phyloP scores from a whole-genome alignment of 495 filamentous ascomycete species.

The Talaromyces stipitatus region DNA sequence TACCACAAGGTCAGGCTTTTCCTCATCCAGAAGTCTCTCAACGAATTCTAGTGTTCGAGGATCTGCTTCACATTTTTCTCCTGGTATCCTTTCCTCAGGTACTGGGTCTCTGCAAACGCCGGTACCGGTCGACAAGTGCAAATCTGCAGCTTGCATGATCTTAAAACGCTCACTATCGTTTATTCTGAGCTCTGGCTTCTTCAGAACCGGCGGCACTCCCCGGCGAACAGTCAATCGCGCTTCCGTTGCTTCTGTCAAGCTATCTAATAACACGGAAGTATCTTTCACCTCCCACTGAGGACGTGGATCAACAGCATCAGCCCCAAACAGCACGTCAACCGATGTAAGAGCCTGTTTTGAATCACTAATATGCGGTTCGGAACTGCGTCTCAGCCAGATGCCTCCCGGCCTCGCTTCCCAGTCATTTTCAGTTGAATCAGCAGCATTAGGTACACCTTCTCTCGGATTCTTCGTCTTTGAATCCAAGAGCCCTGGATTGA shows the following conservation, averaged over 20 bases:
- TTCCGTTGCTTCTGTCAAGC: slow-evolving; percentile 50
- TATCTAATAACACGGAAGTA: slow-evolving; percentile 59
- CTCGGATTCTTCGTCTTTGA: slow-evolving; percentile 25
- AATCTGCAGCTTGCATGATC: slow-evolving; percentile 87
- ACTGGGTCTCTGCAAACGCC: slow-evolving; percentile 78
- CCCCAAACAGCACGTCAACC: slow-evolving; percentile 86
- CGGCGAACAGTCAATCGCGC: slow-evolving; percentile 69
- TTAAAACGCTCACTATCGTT: slow-evolving; percentile 90
- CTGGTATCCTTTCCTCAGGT: slow-evolving; percentile 55
- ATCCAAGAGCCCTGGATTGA: slow-evolving; percentile 59
- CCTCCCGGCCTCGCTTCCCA: slow-evolving; percentile 81
- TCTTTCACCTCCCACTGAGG: slow-evolving; percentile 71
- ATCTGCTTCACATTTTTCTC: slow-evolving; percentile 82
- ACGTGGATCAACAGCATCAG: slow-evolving; percentile 86
- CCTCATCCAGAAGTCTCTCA: slow-evolving; percentile 70
- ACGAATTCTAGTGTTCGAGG: slow-evolving; percentile 88
- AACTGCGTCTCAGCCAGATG: slow-evolving; percentile 79
- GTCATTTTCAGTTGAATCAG: slow-evolving; percentile 28
- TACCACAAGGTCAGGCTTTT: slow-evolving; percentile 86
- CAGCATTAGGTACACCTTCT: slow-evolving; percentile 16
- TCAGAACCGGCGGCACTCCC: slow-evolving; percentile 49
- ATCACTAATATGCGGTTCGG: slow-evolving; percentile 69
- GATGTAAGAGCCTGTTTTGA: slow-evolving; percentile 70
- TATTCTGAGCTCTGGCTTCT: slow-evolving; percentile 66
- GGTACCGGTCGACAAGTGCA: slow-evolving; percentile 85